phyloP scores from a whole-genome alignment of 768 basidiomycete genomes.

The Suillus ampliporus region DNA sequence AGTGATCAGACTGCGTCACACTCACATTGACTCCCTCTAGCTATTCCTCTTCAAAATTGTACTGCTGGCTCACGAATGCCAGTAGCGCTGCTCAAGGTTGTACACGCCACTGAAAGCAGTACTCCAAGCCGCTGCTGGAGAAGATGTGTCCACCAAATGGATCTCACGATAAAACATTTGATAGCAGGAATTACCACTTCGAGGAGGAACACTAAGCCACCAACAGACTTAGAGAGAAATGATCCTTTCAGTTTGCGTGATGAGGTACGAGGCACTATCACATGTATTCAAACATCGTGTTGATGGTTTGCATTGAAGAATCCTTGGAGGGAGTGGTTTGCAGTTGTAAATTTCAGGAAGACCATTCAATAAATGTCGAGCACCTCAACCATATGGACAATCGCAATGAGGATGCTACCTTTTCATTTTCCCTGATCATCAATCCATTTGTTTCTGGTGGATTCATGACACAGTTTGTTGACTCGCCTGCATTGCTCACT shows the following conservation, averaged over 20 bases:
- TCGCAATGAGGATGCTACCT: no score
- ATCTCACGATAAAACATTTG: slow-evolving; percentile 73
- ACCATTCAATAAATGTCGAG: slow-evolving; percentile 92
- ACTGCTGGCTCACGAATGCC: slow-evolving; percentile 56
- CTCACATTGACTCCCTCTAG: slow-evolving; percentile 45
- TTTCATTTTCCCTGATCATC: no score
- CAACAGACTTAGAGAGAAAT: slow-evolving; percentile 65
- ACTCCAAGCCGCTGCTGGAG: slow-evolving; percentile 61
- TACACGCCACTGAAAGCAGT: slow-evolving; percentile 62
- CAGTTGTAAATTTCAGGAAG: slow-evolving; percentile 84
- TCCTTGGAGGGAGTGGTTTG: slow-evolving; percentile 96
- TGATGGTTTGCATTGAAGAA: slow-evolving; percentile 53
- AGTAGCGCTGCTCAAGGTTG: slow-evolving; percentile 42
- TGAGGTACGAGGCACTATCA: slow-evolving; percentile 51
- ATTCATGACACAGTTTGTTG: slow-evolving; percentile 52
- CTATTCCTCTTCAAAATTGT: slow-evolving; percentile 64
- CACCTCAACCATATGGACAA: no score
- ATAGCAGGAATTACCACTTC: slow-evolving; percentile 55
- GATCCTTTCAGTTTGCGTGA: slow-evolving; percentile 84
- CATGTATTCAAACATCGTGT: not conserved
- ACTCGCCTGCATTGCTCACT: slow-evolving; percentile 28
- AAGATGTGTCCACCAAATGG: slow-evolving; percentile 88
- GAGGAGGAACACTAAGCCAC: slow-evolving; percentile 32
- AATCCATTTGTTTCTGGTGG: slow-evolving; percentile 61
- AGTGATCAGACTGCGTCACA: slow-evolving; percentile 20